Percentiles rank a stretch among this genome's conserved stretches.
phyloP scores from a whole-genome alignment of 345 rosid species.

The Clarkia xantiana region DNA sequence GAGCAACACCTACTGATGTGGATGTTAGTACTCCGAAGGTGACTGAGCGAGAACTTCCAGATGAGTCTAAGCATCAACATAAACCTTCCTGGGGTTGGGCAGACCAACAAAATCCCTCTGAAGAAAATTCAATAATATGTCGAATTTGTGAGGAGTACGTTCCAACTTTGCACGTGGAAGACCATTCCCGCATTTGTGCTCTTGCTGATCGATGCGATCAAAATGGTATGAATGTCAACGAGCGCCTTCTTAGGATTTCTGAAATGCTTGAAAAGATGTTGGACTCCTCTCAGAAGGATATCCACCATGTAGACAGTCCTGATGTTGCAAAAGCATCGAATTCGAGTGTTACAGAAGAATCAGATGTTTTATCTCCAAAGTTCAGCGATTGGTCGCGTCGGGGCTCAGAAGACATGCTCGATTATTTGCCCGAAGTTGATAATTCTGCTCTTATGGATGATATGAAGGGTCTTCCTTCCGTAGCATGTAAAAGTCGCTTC shows the following conservation, averaged over 20 bases:
- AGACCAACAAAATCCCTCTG: slow-evolving; percentile 50
- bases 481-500: slow-evolving; percentile 93
- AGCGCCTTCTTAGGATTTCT: slow-evolving; percentile 68
- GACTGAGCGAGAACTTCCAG: slow-evolving; percentile 53
- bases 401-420: slow-evolving; percentile 99
- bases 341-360: slow-evolving; percentile 83
- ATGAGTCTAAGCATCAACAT: slow-evolving; percentile 71
- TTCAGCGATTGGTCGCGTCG: slow-evolving; percentile 94
- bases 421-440: slow-evolving; percentile 83
- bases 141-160: slow-evolving; percentile 99
- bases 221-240: slow-evolving; percentile 70
- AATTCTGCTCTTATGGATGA: slow-evolving; percentile 73
- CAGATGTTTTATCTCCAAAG: slow-evolving; percentile 81
- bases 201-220: slow-evolving; percentile 92
- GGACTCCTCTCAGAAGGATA: slow-evolving; percentile 74
- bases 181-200: slow-evolving; percentile 90
- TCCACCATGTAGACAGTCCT: slow-evolving; percentile 63
- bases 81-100: slow-evolving; percentile 99
- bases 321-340: slow-evolving; percentile 80
- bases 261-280: slow-evolving; percentile 88
- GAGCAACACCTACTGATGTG: slow-evolving; percentile 24
- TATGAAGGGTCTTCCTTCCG: slow-evolving; percentile 75
- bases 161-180: slow-evolving; percentile 78
- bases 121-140: slow-evolving; percentile 84
- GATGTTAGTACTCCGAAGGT: slow-evolving; percentile 25